These are phyloP conservation scores for Trichoderma citrinoviride DNA, from an alignment of 2,329 filamentous ascomycete species.

Conservation along the genomic window DNA sequence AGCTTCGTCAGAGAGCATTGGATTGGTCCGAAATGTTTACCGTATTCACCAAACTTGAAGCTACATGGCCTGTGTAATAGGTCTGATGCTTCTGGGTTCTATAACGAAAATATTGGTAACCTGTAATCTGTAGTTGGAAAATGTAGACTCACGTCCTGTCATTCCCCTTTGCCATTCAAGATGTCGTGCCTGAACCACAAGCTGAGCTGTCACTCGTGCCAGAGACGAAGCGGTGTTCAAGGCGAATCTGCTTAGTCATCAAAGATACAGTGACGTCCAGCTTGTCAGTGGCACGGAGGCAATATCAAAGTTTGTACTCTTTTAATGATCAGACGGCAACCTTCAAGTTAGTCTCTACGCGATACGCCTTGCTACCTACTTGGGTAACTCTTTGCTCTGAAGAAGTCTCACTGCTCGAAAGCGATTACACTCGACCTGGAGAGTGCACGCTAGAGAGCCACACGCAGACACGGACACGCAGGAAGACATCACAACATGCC, in stretches of 20 bases:
- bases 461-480: neutral
- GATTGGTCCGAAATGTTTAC: neutral
- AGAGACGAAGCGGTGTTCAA: neutral
- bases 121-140: no score
- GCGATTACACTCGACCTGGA: neutral
- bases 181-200: no score
- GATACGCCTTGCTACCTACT: neutral
- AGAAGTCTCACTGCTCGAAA: neutral
- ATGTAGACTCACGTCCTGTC: no score
- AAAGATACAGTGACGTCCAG: neutral
- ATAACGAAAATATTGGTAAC: no score
- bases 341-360: no score
- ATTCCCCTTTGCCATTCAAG: no score
- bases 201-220: neutral
- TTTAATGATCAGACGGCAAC: neutral
- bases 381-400: neutral
- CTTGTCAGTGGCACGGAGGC: neutral
- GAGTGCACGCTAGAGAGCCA: neutral
- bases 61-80: neutral
- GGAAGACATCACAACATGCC: conserved; percentile 44
- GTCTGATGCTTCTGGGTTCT: neutral
- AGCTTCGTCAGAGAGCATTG: neutral
- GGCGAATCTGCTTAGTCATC: neutral
- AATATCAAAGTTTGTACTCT: neutral
- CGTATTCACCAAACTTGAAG: no score